Base-by-base conservation (phyloP, 176 grass and related monocot species). In the Tillandsia leiboldiana region DNA sequence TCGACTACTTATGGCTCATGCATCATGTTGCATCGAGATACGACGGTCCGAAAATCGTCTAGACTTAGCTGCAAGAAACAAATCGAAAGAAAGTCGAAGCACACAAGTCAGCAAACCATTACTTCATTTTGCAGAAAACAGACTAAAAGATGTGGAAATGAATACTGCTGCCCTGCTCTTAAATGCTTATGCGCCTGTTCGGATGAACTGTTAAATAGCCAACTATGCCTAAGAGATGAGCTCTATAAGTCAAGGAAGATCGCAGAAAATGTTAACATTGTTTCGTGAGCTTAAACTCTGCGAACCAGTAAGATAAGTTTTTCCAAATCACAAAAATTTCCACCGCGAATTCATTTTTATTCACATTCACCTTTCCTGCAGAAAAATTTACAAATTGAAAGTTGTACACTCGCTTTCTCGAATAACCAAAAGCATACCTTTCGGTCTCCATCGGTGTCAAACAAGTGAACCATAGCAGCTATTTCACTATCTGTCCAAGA, bases 1-100 rank as follows among this genome's bases (percentile, higher is more conserved):
- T 42, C 33, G 33, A 42, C 33, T 42, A 7, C 33, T 80, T n/a
- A 69, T 58, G 52, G 69, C 51, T 85, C 86, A 66, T 88, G 89
- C 71, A 87, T 28, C 89, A 99, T 99, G 66, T 88, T 87, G 85
- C 94, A 99, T 77, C 75, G 70, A 68, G 77, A 83, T 70, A 90
- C 48, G 51, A 93, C 90, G 77, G 71, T 27, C 52, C 66, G 87
- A 72, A 99, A 99, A 72, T 99, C 89, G 63, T 92, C 87, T 1
- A 99, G 75, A 66, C 66, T 99, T 69, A 93, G 74, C 94, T 99
- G 89, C 51, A 26, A 61, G 7, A 63, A 67, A 66, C 10, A 67
- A 76, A 51, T 54, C 49, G 51, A 29, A 3, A 9, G 7, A 23
- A 73, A 76, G 15, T 9, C 15, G 24, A 70, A 54, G 52, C 66